Evolutionary conservation across 139 green algal genomes (phyloP), one percentile per base, ranked within the genome.

Genomic region (Nannochloris sp.): DNA sequence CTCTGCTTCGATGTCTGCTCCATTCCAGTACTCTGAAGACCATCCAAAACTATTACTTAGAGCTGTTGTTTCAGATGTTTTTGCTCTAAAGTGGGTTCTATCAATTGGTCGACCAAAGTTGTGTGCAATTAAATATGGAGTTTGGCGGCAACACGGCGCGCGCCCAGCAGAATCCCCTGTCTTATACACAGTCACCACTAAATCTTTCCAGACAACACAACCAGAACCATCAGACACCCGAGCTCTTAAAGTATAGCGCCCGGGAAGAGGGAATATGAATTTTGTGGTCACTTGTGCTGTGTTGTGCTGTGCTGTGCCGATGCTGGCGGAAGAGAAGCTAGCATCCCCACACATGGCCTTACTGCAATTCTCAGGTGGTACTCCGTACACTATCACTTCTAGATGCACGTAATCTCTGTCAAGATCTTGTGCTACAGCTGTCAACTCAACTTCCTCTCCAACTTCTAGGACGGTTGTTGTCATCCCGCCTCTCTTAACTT

Each of bases 1-100:
- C 72, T 89, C 82, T 10, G 78, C 68, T 53, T 89, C 82, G 47
- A 84, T 31, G 4, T 89, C 81, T 37, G 80, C 71, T 0, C 7
- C 7, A 33, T 61, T 57, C 56, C 31, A 54, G 44, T 82, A 76
- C 4, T 66, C 75, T 29, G 25, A 34, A 8, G 9, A 27, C 33
- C 58, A 73, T 39, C 64, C 74, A 62, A 83, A 35, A 35, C 31
- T 24, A 19, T 39, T 24, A 67, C 53, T 1, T 9, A 45, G 37
- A 2, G 64, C 56, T 39, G 58, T 39, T 15, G 4, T 2, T 8
- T 6, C 6, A 32, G 75, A 32, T 3, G 10, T 34, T 2, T 61
- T 15, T 29, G 69, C 54, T 2, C 75, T 72, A 57, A 71, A 86
- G 7, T 60, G 23, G 0, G 36, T 58, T 36, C 45, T 51, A 61